Percentiles rank a stretch among this genome's conserved stretches.
Conservation (phyloP, 116 monocot genomes). For the Zostera marina region DNA sequence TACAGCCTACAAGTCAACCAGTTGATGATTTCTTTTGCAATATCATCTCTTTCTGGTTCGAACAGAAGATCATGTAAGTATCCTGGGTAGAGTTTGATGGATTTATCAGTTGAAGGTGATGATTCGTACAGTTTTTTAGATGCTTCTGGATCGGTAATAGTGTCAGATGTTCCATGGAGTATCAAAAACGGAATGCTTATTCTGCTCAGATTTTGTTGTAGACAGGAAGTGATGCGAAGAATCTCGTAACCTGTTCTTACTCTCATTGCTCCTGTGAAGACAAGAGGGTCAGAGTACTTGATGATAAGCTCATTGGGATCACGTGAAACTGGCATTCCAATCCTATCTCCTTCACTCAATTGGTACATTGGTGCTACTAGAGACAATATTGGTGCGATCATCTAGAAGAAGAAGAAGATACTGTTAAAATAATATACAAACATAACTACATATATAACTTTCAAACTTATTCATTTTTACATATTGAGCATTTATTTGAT, state of each 20-base stretch:
- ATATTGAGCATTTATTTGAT: too few relatives aligned
- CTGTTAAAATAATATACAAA: not conserved
- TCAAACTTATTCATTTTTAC: not conserved
- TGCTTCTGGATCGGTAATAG: slow-evolving; percentile 52
- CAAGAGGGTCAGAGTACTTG: slow-evolving; percentile 86
- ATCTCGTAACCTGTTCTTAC: slow-evolving; percentile 76
- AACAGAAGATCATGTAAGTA: slow-evolving; percentile 67
- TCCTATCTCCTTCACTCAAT: slow-evolving; percentile 25
- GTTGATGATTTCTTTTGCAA: slow-evolving; percentile 34
- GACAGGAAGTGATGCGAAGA: slow-evolving; percentile 36
- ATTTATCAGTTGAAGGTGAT: slow-evolving; percentile 38
- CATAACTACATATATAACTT: not conserved
- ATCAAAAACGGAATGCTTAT: slow-evolving; percentile 61
- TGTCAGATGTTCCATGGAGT: slow-evolving; percentile 68
- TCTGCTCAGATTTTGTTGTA: slow-evolving; percentile 41
- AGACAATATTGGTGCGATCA: slow-evolving; percentile 66
- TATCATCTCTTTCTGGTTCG: slow-evolving; percentile 64
- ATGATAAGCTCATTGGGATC: slow-evolving; percentile 57
- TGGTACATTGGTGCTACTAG: slow-evolving; percentile 57
- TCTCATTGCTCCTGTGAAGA: slow-evolving; percentile 69
- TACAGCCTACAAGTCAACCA: slow-evolving; percentile 26
- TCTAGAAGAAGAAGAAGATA: slow-evolving; percentile 15
- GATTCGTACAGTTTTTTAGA: slow-evolving; percentile 31
- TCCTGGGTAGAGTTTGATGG: slow-evolving; percentile 54
- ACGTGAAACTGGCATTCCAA: slow-evolving; percentile 53